Conservation (phyloP, 1,139 yeast species). For the Zygosaccharomyces sapae region DNA sequence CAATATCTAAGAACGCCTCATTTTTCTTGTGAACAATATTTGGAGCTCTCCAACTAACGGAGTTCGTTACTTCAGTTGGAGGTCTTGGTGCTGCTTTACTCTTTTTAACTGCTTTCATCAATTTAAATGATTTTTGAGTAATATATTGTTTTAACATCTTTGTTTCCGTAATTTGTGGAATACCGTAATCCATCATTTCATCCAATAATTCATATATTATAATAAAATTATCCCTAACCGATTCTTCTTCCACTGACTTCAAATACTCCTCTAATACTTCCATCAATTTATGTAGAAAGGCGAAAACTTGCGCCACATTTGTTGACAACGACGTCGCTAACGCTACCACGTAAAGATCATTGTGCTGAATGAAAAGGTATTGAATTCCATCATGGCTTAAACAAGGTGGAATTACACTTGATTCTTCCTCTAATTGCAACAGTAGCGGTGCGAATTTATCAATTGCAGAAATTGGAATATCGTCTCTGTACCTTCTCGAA, state of each 20-base stretch:
- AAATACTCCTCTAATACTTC: conserved; percentile 82
- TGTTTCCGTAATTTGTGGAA: conserved; percentile 93
- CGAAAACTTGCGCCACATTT: conserved; percentile 75
- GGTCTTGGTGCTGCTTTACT: conserved; percentile 57
- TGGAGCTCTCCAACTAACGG: conserved; percentile 94
- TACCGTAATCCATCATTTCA: conserved; percentile 98
- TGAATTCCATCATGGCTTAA: conserved; percentile 75
- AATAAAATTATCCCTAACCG: conserved; percentile 90
- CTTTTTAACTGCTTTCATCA: conserved; percentile 44
- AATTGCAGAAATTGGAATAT: conserved; percentile 73
- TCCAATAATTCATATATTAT: conserved; percentile 88
- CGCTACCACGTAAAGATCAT: conserved; percentile 81
- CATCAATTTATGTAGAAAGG: conserved; percentile 71
- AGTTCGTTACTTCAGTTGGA: conserved; percentile 88
- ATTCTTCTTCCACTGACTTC: conserved; percentile 86
- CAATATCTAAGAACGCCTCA: conserved; percentile 93
- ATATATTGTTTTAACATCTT: conserved; percentile 86
- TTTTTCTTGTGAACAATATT: conserved; percentile 88
- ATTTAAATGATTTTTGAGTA: conserved; percentile 69
- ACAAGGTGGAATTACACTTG: conserved; percentile 66
- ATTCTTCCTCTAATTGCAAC: conserved; percentile 66
- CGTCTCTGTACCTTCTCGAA: conserved; percentile 92
- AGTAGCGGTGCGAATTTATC: conserved; percentile 79
- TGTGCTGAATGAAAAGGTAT: conserved; percentile 79
- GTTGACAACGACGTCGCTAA: conserved; percentile 65